Percentiles rank a stretch among this genome's conserved stretches.
These are phyloP conservation scores for Penicillium sp. DNA, from an alignment of 2,329 filamentous ascomycete genomes.

Conservation along the genomic window DNA sequence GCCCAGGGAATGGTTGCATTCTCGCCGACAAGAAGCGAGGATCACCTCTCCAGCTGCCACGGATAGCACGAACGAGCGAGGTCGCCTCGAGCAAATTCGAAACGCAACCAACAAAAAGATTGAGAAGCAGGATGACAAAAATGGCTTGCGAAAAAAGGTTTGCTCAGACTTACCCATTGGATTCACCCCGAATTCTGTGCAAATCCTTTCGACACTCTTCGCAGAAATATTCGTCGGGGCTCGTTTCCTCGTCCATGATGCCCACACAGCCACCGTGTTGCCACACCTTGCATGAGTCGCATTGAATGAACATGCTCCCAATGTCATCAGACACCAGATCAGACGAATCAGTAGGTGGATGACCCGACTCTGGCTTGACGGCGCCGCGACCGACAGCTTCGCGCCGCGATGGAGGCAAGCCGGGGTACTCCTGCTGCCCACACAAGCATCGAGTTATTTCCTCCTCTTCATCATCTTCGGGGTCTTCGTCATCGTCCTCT, in stretches of 20 bases:
- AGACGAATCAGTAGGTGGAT: constrained; percentile 58
- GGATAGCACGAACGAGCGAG: constrained; percentile 1
- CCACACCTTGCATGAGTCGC: constrained; percentile 97
- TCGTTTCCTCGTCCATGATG: constrained; percentile 89
- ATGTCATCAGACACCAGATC: constrained; percentile 72
- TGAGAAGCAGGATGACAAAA: constrained; percentile 1
- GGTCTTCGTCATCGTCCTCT: constrained; percentile 61
- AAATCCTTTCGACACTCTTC: constrained; percentile 90
- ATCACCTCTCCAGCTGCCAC: neutral
- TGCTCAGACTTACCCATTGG: constrained; percentile 70
- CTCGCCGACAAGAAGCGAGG: neutral
- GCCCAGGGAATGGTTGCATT: neutral
- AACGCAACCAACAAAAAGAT: constrained; percentile 1
- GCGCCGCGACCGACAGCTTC: constrained; percentile 51
- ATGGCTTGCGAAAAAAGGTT: neutral
- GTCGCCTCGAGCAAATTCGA: neutral
- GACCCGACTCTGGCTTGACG: constrained; percentile 57
- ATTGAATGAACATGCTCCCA: constrained; percentile 95
- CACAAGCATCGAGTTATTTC: constrained; percentile 95
- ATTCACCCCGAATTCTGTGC: constrained; percentile 75
- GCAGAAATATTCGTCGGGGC: constrained; percentile 96
- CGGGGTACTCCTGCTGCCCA: constrained; percentile 90
- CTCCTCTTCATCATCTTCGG: constrained; percentile 72
- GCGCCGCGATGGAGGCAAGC: constrained; percentile 63
- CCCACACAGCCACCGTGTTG: constrained; percentile 97